Percentiles rank a stretch among this genome's conserved stretches.
These are phyloP conservation scores for Trichoderma guizhouense DNA, from an alignment of 2,329 filamentous ascomycete species.

Conservation along the genomic window DNA sequence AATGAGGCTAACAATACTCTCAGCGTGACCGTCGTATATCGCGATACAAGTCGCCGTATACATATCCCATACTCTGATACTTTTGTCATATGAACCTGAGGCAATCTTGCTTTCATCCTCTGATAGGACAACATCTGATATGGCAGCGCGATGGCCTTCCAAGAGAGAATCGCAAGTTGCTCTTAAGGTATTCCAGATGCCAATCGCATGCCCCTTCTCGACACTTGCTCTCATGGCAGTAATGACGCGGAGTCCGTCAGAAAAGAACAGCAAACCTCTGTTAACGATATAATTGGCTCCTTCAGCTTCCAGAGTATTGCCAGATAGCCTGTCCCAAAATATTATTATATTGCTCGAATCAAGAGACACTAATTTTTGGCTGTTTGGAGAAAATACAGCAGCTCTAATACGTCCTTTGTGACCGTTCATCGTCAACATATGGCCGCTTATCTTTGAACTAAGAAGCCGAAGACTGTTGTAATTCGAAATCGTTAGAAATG, in stretches of 20 bases:
- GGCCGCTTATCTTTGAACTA: background rate
- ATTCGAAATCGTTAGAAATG: background rate
- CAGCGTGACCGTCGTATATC: background rate
- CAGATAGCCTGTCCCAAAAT: background rate
- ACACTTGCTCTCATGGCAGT: background rate
- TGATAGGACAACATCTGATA: background rate
- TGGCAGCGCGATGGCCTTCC: background rate
- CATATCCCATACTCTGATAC: background rate
- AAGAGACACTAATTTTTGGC: background rate
- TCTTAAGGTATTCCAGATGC: background rate
- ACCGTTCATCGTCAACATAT: background rate
- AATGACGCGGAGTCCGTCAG: background rate
- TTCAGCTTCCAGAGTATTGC: too few species aligned
- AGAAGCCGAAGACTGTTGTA: background rate
- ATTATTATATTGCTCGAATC: rapidly evolving
- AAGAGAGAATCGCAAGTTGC: background rate
- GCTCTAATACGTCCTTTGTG: too few species aligned
- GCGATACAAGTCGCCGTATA: background rate
- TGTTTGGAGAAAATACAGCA: background rate
- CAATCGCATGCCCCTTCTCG: background rate
- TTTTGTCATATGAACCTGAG: background rate
- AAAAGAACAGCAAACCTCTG: background rate
- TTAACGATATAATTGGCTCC: background rate
- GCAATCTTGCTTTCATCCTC: background rate
- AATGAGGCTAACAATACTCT: rapidly evolving